Evolutionary conservation across 1,284 basidiomycete genomes (phyloP), one percentile per base, ranked within the genome.

Genomic region (Cutaneotrichosporon cavernicola): DNA sequence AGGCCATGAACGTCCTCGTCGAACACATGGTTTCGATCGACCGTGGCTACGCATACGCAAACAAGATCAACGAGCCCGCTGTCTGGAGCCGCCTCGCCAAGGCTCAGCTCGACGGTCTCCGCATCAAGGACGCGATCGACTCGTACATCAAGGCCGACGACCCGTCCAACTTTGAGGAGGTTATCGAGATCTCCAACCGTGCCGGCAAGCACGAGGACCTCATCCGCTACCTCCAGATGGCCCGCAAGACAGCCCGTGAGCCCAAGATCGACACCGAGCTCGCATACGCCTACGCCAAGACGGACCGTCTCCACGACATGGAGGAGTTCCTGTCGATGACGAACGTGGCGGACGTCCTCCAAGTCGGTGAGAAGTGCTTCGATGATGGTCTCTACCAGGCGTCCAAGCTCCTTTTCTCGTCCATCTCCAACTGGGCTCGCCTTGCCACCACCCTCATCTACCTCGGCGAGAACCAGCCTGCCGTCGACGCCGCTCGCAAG

Each of bases 121-220:
- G 97, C 57, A 91, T 99, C 84, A 99, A 98, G 82, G 97, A 99
- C 76, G 89, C 97, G 47, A 98, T 99, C 74, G 94, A 99, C 79
- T 98, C 96, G 26, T 99, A 99, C 82, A 95, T 98, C 86, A 97
- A 97, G 84, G 95, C 97, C 18, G 90, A 93, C 74, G 97, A 99
- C 79, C 91, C 97, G 7, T 88, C 89, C 57, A 99, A 99, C 84
- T 99, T 92, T 74, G 85, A 85, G 31, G 97, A 99, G 81, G 93
- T 99, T 73, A 96, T 97, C 73, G 97, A 99, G 81, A 97, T 98
- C 69, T 88, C 95, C 60, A 90, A 89, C 77, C 92, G 90, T 69
- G 95, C 97, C 13, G 97, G 94, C 76, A 98, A 99, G 82, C 91
- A 98, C 75, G 97, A 99, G 76, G 97, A 99, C 78, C 88, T 99